Conservation (phyloP, 179 eudicot species). For the Spergularia azorica region DNA sequence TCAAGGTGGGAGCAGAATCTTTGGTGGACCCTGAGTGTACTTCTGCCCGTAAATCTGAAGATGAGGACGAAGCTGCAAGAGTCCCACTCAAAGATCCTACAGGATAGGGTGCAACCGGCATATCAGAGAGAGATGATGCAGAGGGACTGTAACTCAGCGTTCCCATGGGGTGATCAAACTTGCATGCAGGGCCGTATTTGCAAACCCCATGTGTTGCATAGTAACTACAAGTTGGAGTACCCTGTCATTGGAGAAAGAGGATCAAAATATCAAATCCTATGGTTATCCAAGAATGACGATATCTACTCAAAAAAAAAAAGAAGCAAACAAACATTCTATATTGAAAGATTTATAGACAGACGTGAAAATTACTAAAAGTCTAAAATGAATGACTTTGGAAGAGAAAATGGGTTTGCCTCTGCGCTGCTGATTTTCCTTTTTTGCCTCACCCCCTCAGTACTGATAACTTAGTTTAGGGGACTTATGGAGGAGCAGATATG, state of each 20-base stretch:
- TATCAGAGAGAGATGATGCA: slow-evolving; percentile 90
- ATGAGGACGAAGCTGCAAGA: slow-evolving; percentile 88
- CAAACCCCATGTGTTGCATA: slow-evolving; percentile 82
- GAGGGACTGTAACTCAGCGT: slow-evolving; percentile 91
- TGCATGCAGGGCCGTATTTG: slow-evolving; percentile 87
- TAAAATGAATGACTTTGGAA: no score
- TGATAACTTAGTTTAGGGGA: no score
- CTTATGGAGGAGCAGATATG: no score
- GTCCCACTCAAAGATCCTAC: slow-evolving; percentile 81
- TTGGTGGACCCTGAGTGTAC: slow-evolving; percentile 42
- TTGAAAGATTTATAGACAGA: no score
- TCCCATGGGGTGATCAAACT: slow-evolving; percentile 88
- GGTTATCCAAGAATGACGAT: neutral
- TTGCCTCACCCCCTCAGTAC: no score
- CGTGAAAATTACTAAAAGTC: no score
- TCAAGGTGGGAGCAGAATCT: slow-evolving; percentile 47
- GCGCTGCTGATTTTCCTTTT: no score
- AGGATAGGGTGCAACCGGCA: slow-evolving; percentile 95
- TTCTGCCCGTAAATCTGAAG: slow-evolving; percentile 77
- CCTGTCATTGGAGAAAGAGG: slow-evolving; percentile 47
- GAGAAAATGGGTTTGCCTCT: no score
- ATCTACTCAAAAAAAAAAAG: no score
- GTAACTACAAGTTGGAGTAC: slow-evolving; percentile 74
- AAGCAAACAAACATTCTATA: no score
- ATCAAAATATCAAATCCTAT: slow-evolving; percentile 10